Conservation (phyloP, 176 grass and related monocot genomes). For the Tillandsia fasciculata region DNA sequence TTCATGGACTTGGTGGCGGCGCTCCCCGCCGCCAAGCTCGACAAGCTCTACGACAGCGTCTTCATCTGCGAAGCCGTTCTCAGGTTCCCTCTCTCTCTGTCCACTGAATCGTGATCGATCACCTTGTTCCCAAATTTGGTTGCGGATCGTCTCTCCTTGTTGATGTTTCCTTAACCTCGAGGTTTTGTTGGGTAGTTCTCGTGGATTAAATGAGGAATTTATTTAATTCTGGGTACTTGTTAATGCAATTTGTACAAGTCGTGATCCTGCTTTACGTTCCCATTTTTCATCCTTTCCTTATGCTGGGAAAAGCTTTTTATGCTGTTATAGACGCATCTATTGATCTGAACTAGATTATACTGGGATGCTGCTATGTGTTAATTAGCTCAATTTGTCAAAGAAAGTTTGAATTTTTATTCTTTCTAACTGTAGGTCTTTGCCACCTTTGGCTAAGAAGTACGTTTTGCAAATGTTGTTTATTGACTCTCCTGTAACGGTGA, state of each 20-base stretch:
- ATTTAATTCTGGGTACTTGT: neutral
- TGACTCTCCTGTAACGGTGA: constrained; percentile 27
- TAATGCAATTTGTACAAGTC: neutral
- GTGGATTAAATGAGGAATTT: too few relatives aligned
- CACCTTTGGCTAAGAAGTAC: constrained; percentile 82
- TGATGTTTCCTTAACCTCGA: too few relatives aligned
- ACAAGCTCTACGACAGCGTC: constrained; percentile 69
- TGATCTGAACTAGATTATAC: neutral
- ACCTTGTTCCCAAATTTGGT: neutral
- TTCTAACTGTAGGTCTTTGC: constrained; percentile 43
- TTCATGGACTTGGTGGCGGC: constrained; percentile 99
- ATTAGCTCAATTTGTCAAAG: neutral
- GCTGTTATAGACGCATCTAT: too few relatives aligned
- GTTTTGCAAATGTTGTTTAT: constrained; percentile 73
- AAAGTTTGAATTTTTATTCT: neutral
- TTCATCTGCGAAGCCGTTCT: constrained; percentile 95
- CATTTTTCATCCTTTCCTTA: neutral
- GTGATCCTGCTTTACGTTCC: neutral
- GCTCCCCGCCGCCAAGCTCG: constrained; percentile 58
- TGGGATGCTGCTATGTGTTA: neutral
- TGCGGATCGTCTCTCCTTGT: too few relatives aligned
- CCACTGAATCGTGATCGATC: neutral
- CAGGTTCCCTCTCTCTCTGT: constrained; percentile 26
- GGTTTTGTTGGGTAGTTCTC: too few relatives aligned
- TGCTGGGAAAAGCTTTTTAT: too few relatives aligned